Conservation (phyloP, 2,329 filamentous ascomycete genomes). For the Grosmannia serpens region DNA sequence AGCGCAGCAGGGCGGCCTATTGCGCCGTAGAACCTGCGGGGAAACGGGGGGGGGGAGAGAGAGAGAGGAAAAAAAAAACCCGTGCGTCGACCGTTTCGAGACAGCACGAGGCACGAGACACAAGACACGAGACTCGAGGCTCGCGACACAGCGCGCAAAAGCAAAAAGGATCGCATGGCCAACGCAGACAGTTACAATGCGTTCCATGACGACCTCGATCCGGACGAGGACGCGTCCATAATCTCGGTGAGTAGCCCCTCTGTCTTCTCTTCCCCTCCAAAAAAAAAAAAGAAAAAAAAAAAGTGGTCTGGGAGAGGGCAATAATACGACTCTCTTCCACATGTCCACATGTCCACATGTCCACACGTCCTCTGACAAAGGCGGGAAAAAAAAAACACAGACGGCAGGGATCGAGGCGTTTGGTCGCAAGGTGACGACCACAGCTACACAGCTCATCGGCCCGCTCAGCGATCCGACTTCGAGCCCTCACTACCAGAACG, state of each 20-base stretch:
- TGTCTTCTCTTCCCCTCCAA: background rate
- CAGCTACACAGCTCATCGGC: constrained; percentile 79
- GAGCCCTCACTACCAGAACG: constrained; percentile 65
- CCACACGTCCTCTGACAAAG: too few relatives aligned
- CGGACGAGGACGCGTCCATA: constrained; percentile 37
- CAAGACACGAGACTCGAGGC: background rate
- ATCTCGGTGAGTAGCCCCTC: constrained; percentile 19
- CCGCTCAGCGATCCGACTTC: constrained; percentile 45
- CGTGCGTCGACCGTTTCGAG: too few relatives aligned
- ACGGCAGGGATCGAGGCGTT: constrained; percentile 85
- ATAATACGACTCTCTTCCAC: too few relatives aligned
- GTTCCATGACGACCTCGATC: constrained; percentile 32
- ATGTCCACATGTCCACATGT: too few relatives aligned
- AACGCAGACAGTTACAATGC: constrained; percentile 29
- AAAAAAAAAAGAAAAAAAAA: background rate
- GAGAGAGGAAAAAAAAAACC: too few relatives aligned
- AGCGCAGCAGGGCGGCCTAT: background rate
- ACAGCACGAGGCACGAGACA: background rate
- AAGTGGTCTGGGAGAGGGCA: too few relatives aligned
- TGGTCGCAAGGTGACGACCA: constrained; percentile 86
- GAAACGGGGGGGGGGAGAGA: too few relatives aligned
- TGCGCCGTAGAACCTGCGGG: background rate
- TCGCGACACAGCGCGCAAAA: background rate
- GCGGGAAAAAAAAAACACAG: too few relatives aligned
- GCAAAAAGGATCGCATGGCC: constrained; percentile 15